Base-by-base conservation (phyloP, 768 basidiomycete genomes). In the Mycena vulgaris region DNA sequence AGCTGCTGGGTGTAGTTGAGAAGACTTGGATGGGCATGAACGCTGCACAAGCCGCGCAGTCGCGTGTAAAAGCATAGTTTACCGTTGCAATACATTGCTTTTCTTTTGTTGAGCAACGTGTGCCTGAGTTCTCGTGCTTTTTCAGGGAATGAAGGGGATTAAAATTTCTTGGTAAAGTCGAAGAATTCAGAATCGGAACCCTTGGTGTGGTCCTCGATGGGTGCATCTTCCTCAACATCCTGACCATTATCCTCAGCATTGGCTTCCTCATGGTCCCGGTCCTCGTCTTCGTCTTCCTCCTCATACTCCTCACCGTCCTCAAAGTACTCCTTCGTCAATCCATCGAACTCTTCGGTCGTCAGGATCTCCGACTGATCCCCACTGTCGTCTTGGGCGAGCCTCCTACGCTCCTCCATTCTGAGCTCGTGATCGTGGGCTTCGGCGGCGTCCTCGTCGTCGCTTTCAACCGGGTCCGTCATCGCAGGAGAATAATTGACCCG, bases 21-120 rank as follows among this genome's bases (percentile, higher is more conserved):
- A 98, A 98, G 89, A 96, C 95, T n/a, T 98, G 97, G 95, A 96
- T 96, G 95, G 93, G 93, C 40, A 92, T 96, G 88, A 95, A 95
- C 73, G 94, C 95, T 37, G 94, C 95, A 14, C 89, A 94, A 78
- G 94, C 95, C 53, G 94, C 94, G 25, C 93, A 94, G 74, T 90
- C 93, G 57, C 86, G 90, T 68, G 73, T 84, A 69, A 87, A 86
- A 71, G 75, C 82, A 62, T 82, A 75, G 59, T 45, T n/a, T 61
- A 47, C 48, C 63, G 25, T 39, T 53, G 42, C 42, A 73, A 66
- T 73, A 37, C 55, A 66, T 72, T 60, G 21, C 59, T 51, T 59
- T 39, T 35, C 45, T 30, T 51, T 42, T 28, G 19, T 37, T 49
- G 35, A 19, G 39, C 28, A 37, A n/a, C n/a, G n/a, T n/a, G n/a